Base-by-base conservation (phyloP, 2,329 filamentous ascomycete genomes). In the Lachnellula subtilissima region DNA sequence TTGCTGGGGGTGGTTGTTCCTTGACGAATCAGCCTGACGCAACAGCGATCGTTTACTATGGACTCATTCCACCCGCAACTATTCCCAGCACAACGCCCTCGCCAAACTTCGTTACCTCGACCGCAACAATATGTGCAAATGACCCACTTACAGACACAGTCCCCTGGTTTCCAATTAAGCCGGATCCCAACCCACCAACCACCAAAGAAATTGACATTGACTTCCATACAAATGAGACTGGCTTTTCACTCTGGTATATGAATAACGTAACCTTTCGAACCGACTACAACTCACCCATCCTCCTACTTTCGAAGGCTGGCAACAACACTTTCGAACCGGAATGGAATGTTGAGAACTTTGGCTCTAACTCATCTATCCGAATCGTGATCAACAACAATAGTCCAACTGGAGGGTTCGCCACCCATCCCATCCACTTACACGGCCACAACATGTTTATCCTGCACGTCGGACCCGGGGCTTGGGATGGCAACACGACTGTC, bases 391-490 rank as follows among this genome's bases (percentile, higher is more conserved):
- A 84, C 62, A 78, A 78, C 47, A 37, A 40, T n/a, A 39, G 43
- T 12, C 37, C 46, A n/a, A 69, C 73, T 81, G 28, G 66, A 86
- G 2, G 74, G 82, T 40, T 63, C 5, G 49, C 14, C 17, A 78
- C 78, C 2, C 80, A 89, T 63, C 84, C 86, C 0, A 84, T 89
- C 69, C 85, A 89, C 70, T 69, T 88, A 2, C 86, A 89, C 72
- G 85, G 85, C n/a, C 82, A 86, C 70, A 86, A 89, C 72, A 85
- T 89, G 73, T 85, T 82, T 65, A 72, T 90, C 40, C 75, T 90
- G 1, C 74, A 80, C 32, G 77, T 79, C 69, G 71, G 79, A 62
- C 72, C 65, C 53, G 72, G 45, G 56, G 48, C 50, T 1, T 65
- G 61, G 60, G 61, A 62, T 32, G 60, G 60, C 15, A 25, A 22